Evolutionary conservation across 2,329 filamentous ascomycete species (phyloP).

Genomic region (Coleophoma cylindrospora): DNA sequence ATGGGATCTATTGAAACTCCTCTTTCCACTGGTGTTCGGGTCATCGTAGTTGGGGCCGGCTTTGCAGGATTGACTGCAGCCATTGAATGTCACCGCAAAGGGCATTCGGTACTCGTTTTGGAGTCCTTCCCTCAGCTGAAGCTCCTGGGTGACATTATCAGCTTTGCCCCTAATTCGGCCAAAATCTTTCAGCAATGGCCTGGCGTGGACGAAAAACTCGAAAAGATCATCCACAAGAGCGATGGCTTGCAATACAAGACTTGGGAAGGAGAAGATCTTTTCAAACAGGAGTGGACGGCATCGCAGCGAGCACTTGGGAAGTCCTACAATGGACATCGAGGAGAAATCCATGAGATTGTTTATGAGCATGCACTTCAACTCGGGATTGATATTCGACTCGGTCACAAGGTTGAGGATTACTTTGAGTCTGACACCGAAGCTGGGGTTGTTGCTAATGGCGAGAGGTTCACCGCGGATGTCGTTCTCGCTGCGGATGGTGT

Average conservation of each 20-base stretch:
- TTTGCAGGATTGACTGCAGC: constrained; percentile 57
- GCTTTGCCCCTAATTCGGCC: constrained; percentile 51
- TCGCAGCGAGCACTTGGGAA: constrained; percentile 36
- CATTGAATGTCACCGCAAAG: constrained; percentile 55
- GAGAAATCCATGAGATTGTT: constrained; percentile 49
- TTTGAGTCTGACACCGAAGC: constrained; percentile 41
- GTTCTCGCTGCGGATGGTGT: constrained; percentile 36
- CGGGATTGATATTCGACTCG: constrained; percentile 49
- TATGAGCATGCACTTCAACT: constrained; percentile 45
- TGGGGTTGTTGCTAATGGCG: constrained; percentile 43
- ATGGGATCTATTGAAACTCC: constrained; percentile 32
- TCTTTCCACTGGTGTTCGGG: constrained; percentile 38
- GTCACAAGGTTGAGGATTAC: constrained; percentile 44
- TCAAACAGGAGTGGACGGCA: constrained; percentile 37
- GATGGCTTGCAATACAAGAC: constrained; percentile 34
- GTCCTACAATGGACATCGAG: constrained; percentile 48
- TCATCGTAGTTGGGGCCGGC: constrained; percentile 49
- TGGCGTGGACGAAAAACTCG: constrained; percentile 40
- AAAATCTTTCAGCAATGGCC: constrained; percentile 53
- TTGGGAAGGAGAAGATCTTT: constrained; percentile 44
- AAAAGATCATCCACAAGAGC: constrained; percentile 40
- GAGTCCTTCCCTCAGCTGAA: constrained; percentile 41
- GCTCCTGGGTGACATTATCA: constrained; percentile 43
- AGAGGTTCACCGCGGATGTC: constrained; percentile 34
- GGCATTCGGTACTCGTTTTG: constrained; percentile 45